Evolutionary conservation across 1,284 basidiomycete genomes (phyloP).

Genomic region (Butyriboletus appendiculatus): DNA sequence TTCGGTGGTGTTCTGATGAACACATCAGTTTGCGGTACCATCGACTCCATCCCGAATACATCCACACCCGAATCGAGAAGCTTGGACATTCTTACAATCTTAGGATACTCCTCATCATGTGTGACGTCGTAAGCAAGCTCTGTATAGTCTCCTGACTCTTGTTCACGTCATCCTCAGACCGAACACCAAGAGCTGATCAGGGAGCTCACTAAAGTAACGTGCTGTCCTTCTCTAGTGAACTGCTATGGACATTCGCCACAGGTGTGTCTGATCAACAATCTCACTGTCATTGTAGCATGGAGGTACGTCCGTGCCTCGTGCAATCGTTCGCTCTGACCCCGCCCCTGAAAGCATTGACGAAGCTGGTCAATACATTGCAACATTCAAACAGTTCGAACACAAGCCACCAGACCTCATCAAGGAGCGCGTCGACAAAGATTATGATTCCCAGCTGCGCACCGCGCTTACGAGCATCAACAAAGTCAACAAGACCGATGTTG

Average conservation of each 20-base stretch:
- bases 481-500: constrained; percentile 97
- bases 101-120: constrained; percentile 87
- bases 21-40: constrained; percentile 84
- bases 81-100: constrained; percentile 83
- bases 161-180: constrained; percentile 47
- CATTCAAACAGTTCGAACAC: constrained; percentile 93
- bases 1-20: constrained; percentile 1
- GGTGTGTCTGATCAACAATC: constrained; percentile 88
- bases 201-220: constrained; percentile 83
- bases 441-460: constrained; percentile 79
- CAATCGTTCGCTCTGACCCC: constrained; percentile 1
- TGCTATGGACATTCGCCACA: constrained; percentile 30
- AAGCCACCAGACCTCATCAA: constrained; percentile 94
- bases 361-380: constrained; percentile 88
- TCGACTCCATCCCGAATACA: constrained; percentile 96
- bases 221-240: constrained; percentile 8
- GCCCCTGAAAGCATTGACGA: constrained; percentile 71
- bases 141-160: neutral
- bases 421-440: constrained; percentile 89
- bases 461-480: constrained; percentile 89
- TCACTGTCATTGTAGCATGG: constrained; percentile 93
- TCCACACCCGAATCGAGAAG: constrained; percentile 87
- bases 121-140: constrained; percentile 76
- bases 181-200: constrained; percentile 91
- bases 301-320: constrained; percentile 49